Percentiles rank a stretch among this genome's conserved stretches.
phyloP scores from a whole-genome alignment of 148 eudicot genomes.

The Bassia scoparia region DNA sequence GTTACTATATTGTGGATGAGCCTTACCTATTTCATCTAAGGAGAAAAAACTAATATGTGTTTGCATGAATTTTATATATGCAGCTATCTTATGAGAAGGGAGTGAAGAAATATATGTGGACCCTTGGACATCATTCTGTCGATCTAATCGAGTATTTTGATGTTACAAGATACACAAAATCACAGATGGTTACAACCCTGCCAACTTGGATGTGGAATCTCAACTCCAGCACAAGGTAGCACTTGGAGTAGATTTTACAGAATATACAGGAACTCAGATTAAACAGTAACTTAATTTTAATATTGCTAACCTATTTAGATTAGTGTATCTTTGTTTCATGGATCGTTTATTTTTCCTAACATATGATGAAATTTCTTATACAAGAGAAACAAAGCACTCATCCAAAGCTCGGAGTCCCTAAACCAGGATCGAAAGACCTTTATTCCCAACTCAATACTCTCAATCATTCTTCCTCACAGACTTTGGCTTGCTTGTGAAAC shows the following conservation, averaged over 20 bases:
- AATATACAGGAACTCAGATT: conserved; percentile 53
- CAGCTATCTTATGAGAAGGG: conserved; percentile 71
- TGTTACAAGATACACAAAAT: conserved; percentile 53
- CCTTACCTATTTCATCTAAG: too few relatives aligned
- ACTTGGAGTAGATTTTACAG: conserved; percentile 56
- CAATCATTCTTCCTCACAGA: conserved; percentile 51
- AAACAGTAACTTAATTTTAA: conserved; percentile 31
- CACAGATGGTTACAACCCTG: conserved; percentile 61
- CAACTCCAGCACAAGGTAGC: conserved; percentile 44
- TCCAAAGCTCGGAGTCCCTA: conserved; percentile 45
- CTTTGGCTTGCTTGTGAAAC: conserved; percentile 73
- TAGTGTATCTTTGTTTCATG: too few relatives aligned
- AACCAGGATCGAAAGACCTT: conserved; percentile 56
- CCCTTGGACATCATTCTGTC: conserved; percentile 57
- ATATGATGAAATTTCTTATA: not conserved
- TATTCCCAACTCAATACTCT: conserved; percentile 44
- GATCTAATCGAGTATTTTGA: conserved; percentile 64
- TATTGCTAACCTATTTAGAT: not conserved
- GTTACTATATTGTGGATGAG: too few relatives aligned
- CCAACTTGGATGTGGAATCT: conserved; percentile 77
- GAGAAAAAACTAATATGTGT: not conserved
- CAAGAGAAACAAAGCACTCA: conserved; percentile 76
- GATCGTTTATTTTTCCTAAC: not conserved
- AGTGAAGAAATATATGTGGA: conserved; percentile 80
- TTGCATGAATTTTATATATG: not conserved